phyloP scores from a whole-genome alignment of 108 stramenopile genomes.

The Discostella stelligeroides region DNA sequence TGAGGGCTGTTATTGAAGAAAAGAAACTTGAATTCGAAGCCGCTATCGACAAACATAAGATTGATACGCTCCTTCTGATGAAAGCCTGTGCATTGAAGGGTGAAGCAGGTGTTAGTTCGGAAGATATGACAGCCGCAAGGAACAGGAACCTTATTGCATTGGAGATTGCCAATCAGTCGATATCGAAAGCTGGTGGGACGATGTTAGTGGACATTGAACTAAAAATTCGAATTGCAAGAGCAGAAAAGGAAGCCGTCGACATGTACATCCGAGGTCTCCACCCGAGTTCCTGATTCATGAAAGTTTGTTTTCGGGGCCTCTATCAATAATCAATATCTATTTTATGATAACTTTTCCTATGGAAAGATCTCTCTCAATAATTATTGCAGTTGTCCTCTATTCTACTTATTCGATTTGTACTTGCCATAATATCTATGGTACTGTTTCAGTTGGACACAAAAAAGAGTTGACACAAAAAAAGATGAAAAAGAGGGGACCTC shows the following conservation, averaged over 20 bases:
- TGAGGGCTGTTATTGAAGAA: neutral
- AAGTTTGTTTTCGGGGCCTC: no score
- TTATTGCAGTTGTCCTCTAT: no score
- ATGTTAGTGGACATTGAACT: slow-evolving; percentile 8
- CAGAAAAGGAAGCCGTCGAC: slow-evolving; percentile 17
- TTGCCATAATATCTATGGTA: no score
- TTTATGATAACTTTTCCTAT: no score
- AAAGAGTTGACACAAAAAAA: no score
- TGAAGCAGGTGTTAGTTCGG: slow-evolving; percentile 14
- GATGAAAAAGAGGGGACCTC: slow-evolving; percentile 41
- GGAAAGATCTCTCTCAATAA: no score
- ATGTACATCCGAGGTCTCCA: neutral
- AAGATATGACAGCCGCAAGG: slow-evolving; percentile 1
- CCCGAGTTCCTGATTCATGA: no score
- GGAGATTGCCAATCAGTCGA: neutral
- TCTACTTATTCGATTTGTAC: no score
- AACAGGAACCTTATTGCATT: slow-evolving; percentile 11
- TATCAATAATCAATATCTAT: no score
- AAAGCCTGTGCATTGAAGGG: slow-evolving; percentile 29
- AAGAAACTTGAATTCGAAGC: slow-evolving; percentile 1
- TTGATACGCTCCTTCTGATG: slow-evolving; percentile 23
- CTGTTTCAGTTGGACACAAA: no score
- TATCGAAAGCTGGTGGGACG: slow-evolving; percentile 4
- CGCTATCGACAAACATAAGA: slow-evolving; percentile 9
- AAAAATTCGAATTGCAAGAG: slow-evolving; percentile 7